Evolutionary conservation across 1,139 yeast species (phyloP).

Genomic region (Candida dubliniensis): DNA sequence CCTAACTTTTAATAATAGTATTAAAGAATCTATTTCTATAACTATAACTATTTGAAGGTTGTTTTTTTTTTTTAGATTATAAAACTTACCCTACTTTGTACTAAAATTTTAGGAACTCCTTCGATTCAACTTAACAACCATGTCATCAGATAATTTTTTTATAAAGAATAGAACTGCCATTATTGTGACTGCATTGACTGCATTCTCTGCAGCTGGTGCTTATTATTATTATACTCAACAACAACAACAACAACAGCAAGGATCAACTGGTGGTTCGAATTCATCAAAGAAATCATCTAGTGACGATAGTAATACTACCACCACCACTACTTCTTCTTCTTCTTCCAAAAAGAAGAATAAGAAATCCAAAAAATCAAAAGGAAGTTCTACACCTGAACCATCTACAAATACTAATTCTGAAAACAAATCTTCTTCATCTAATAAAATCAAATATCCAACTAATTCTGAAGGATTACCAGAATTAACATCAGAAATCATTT

Average conservation of each 20-base stretch:
- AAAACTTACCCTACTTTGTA: too few relatives aligned
- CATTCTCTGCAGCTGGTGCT: conserved; percentile 63
- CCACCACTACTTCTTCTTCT: conserved; percentile 10
- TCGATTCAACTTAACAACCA: neutral
- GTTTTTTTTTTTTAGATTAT: too few relatives aligned
- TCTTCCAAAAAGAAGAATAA: conserved; percentile 31
- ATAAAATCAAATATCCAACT: conserved; percentile 42
- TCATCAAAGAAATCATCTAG: conserved; percentile 5
- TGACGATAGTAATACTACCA: conserved; percentile 1
- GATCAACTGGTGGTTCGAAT: conserved; percentile 11
- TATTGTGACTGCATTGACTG: conserved; percentile 59
- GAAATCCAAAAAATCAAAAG: conserved; percentile 31
- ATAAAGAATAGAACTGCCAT: conserved; percentile 61
- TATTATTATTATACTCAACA: conserved; percentile 50
- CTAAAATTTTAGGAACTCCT: neutral
- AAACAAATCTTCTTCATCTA: conserved; percentile 12
- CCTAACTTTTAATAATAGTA: too few relatives aligned
- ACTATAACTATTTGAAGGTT: too few relatives aligned
- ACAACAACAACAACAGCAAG: too few relatives aligned
- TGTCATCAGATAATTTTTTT: conserved; percentile 35
- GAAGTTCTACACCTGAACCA: conserved; percentile 12
- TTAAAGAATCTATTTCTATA: too few relatives aligned
- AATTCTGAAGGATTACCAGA: conserved; percentile 57
- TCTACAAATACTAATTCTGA: conserved; percentile 15
- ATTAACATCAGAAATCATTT: conserved; percentile 47